Evolutionary conservation across 768 basidiomycete genomes (phyloP).

Genomic region (Cyclocybe aegerita): DNA sequence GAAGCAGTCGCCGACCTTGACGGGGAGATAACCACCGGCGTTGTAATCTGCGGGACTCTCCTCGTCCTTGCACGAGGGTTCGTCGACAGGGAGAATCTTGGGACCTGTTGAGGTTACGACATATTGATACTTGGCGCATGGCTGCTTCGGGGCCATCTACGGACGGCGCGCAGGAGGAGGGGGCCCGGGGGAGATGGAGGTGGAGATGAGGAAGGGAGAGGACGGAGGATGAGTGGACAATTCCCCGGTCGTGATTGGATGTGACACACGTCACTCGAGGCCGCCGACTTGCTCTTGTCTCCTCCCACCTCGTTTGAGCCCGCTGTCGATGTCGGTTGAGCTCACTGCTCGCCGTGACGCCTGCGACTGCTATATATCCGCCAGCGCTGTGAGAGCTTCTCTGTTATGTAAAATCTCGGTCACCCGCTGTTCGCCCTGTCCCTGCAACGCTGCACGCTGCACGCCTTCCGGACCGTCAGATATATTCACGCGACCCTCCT

Average conservation of each 20-base stretch:
- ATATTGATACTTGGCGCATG: conserved; percentile 75
- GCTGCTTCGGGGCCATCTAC: conserved; percentile 66
- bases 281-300: neutral
- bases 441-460: no score
- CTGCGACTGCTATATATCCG: no score
- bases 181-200: conserved; percentile 4
- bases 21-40: conserved; percentile 75
- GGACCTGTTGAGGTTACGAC: conserved; percentile 64
- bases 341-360: no score
- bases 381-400: no score
- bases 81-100: conserved; percentile 70
- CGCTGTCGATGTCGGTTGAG: no score
- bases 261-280: conserved; percentile 19
- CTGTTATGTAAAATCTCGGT: no score
- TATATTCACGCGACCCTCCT: no score
- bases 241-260: conserved; percentile 11
- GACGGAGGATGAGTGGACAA: conserved; percentile 18
- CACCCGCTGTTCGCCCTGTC: no score
- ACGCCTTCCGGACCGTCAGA: no score
- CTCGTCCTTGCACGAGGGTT: conserved; percentile 69
- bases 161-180: conserved; percentile 16
- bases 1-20: conserved; percentile 83
- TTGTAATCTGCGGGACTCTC: conserved; percentile 86
- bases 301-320: no score
- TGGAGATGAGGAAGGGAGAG: conserved; percentile 14